Percentiles rank a stretch among this genome's conserved stretches.
phyloP scores from a whole-genome alignment of 345 rosid species.

The Euphorbia pulcherrima region DNA sequence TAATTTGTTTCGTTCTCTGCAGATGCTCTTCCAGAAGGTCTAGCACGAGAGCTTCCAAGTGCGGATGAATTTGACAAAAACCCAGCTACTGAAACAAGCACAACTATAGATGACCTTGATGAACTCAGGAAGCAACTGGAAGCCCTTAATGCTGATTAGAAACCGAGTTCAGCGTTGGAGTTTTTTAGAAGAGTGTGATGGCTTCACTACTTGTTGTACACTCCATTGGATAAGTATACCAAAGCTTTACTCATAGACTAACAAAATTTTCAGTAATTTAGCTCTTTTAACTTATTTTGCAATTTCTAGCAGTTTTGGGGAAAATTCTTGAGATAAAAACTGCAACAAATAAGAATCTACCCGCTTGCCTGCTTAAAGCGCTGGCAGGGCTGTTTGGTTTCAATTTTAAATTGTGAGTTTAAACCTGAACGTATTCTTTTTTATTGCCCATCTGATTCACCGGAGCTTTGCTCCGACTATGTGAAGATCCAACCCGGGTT shows the following conservation, averaged over 20 bases:
- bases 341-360: not conserved
- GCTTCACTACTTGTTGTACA: not conserved
- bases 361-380: not conserved
- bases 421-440: too few relatives aligned
- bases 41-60: slow-evolving; percentile 72
- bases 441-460: too few relatives aligned
- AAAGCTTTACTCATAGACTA: not conserved
- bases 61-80: slow-evolving; percentile 56
- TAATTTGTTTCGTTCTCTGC: not conserved
- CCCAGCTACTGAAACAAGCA: slow-evolving; percentile 37
- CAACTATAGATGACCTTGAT: slow-evolving; percentile 66
- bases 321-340: not conserved
- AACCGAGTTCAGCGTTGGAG: not conserved
- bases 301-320: not conserved
- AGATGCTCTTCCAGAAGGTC: slow-evolving; percentile 86
- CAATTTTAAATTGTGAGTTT: not conserved
- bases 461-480: too few relatives aligned
- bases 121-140: slow-evolving; percentile 79
- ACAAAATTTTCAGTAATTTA: not conserved
- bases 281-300: not conserved
- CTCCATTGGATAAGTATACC: not conserved
- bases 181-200: not conserved
- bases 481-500: too few relatives aligned
- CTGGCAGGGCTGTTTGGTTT: not conserved
- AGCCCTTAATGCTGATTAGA: slow-evolving; percentile 63